Conservation (phyloP, 352 stramenopile genomes). For the Phytophthora pluvialis region DNA sequence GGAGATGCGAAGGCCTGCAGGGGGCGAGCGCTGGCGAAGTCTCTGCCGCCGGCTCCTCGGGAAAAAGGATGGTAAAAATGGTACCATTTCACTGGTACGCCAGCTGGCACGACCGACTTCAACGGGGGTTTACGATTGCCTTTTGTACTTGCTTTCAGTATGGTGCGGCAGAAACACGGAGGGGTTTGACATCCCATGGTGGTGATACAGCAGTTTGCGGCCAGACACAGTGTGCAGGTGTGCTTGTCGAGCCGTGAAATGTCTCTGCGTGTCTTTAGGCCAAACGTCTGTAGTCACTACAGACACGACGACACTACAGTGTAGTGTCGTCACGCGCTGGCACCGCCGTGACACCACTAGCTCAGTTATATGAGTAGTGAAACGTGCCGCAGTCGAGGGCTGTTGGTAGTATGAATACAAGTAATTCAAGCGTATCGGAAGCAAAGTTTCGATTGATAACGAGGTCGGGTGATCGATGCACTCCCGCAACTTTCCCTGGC, state of each 20-base stretch:
- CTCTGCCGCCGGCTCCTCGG: conserved; percentile 30
- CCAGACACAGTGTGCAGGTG: background rate
- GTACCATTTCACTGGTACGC: conserved; percentile 20
- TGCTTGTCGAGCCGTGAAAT: background rate
- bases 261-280: background rate
- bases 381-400: no score
- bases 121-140: background rate
- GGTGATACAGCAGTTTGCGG: background rate
- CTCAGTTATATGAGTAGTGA: background rate
- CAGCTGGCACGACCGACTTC: no score
- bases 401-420: no score
- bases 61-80: conserved; percentile 23
- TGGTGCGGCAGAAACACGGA: background rate
- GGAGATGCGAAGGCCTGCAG: conserved; percentile 20
- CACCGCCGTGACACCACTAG: background rate
- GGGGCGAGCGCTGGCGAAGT: conserved; percentile 16
- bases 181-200: background rate
- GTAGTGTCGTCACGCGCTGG: conserved; percentile 2
- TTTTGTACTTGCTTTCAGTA: background rate
- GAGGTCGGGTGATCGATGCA: no score
- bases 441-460: no score
- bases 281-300: background rate
- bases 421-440: no score
- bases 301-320: no score
- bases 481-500: no score